These are phyloP conservation scores for Hericium rajendrae DNA, from an alignment of 768 basidiomycete genomes.

Conservation along the genomic window DNA sequence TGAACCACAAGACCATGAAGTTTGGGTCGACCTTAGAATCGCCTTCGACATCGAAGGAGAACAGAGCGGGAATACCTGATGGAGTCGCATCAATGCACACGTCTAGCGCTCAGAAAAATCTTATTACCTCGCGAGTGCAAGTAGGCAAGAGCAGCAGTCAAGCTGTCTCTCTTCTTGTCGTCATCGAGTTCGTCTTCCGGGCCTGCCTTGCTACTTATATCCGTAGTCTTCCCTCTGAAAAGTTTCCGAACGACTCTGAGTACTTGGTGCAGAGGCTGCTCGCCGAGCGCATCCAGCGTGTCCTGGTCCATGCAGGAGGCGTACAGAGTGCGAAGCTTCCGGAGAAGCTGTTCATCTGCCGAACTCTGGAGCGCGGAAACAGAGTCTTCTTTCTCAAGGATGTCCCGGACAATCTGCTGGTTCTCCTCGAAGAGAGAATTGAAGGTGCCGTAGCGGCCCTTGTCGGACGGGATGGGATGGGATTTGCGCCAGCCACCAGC, in stretches of 20 bases:
- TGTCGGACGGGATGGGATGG: constrained; percentile 84
- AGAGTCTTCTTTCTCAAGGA: constrained; percentile 42
- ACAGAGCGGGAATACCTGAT: constrained; percentile 66
- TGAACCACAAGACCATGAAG: constrained; percentile 77
- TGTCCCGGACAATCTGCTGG: constrained; percentile 62
- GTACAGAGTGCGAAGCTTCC: constrained; percentile 67
- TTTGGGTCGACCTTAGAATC: constrained; percentile 84
- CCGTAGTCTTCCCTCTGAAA: constrained; percentile 44
- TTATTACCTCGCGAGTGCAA: constrained; percentile 72
- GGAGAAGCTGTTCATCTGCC: constrained; percentile 43
- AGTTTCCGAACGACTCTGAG: constrained; percentile 50
- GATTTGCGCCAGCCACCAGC: constrained; percentile 82
- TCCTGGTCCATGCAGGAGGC: constrained; percentile 75
- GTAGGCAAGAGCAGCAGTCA: constrained; percentile 79
- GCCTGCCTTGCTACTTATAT: constrained; percentile 18
- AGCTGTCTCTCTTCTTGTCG: constrained; percentile 34
- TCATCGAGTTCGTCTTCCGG: constrained; percentile 8
- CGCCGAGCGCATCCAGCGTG: constrained; percentile 62
- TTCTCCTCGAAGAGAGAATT: constrained; percentile 66
- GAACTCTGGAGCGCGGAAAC: constrained; percentile 17
- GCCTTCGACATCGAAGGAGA: constrained; percentile 80
- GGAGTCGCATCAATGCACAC: neutral
- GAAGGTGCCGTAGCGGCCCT: constrained; percentile 64
- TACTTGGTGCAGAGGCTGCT: constrained; percentile 59
- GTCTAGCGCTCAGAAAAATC: neutral